Conservation (phyloP, 23 red algal genomes). For the Chondrus crispus region DNA sequence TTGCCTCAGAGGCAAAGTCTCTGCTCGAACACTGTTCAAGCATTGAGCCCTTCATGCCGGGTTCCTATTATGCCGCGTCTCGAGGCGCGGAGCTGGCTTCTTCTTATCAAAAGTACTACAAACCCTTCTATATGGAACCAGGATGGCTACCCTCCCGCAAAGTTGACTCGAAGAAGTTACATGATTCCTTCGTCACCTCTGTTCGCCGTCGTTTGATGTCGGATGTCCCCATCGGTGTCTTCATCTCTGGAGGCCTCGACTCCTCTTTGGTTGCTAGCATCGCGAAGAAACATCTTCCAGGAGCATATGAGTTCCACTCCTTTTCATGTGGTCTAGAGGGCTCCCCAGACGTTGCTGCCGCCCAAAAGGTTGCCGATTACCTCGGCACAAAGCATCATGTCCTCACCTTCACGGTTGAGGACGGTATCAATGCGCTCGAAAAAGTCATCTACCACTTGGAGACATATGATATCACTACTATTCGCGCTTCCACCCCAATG, state of each 20-base stretch:
- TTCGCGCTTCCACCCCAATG: conserved; percentile 94
- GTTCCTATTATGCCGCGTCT: conserved; percentile 43
- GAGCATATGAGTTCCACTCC: conserved; percentile 74
- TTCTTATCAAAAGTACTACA: conserved; percentile 58
- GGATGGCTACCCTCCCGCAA: conserved; percentile 71
- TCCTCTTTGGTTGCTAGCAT: conserved; percentile 87
- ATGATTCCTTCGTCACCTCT: conserved; percentile 66
- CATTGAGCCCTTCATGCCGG: conserved; percentile 52
- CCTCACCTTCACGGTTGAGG: conserved; percentile 86
- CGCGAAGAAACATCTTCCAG: conserved; percentile 66
- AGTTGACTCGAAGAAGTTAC: conserved; percentile 74
- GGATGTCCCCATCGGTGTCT: conserved; percentile 76
- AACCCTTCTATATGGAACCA: conserved; percentile 64
- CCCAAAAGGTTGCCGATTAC: conserved; percentile 90
- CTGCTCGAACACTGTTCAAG: conserved; percentile 43
- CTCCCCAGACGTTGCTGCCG: conserved; percentile 84
- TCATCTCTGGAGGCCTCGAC: conserved; percentile 86
- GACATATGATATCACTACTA: conserved; percentile 89
- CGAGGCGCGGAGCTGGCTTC: conserved; percentile 21
- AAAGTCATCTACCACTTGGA: conserved; percentile 89
- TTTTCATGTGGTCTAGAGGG: conserved; percentile 86
- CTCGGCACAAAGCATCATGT: conserved; percentile 94
- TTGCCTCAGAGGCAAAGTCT: conserved; percentile 88
- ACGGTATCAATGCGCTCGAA: conserved; percentile 76
- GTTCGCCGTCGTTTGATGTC: conserved; percentile 69